A percentile compares a stretch with the other conserved stretches of the same genome.
These are phyloP conservation scores for Vigna mungo DNA, from an alignment of 306 rosid species.

Conservation along the genomic window DNA sequence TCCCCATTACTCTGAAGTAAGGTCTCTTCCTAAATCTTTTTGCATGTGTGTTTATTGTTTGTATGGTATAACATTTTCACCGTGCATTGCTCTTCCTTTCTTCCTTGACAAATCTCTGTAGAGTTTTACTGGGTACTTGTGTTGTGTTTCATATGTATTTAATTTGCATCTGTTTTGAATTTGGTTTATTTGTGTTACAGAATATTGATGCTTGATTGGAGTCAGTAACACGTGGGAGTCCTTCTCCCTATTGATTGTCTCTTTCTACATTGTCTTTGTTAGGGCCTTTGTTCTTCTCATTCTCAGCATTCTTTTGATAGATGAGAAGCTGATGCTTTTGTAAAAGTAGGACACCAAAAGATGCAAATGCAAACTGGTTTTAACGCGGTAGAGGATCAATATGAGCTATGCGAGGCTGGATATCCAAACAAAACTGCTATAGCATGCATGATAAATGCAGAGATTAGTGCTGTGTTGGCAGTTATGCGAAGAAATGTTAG, in stretches of 20 bases:
- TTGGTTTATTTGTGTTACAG: conserved; percentile 15
- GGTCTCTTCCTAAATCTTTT: conserved; percentile 15
- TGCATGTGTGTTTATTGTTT: conserved; percentile 28
- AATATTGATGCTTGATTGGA: conserved; percentile 4
- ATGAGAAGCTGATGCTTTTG: conserved; percentile 35
- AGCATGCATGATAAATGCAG: conserved; percentile 90
- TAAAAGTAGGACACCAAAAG: conserved; percentile 69
- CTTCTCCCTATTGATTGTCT: conserved; percentile 14
- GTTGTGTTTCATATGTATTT: conserved; percentile 23
- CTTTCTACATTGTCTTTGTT: conserved; percentile 11
- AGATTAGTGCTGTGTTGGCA: conserved; percentile 86
- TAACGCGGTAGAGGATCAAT: conserved; percentile 70
- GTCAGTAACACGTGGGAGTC: conserved; percentile 7
- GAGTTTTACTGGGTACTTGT: background rate
- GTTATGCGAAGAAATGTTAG: conserved; percentile 95
- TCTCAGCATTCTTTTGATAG: conserved; percentile 28
- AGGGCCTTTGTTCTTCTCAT: conserved; percentile 29
- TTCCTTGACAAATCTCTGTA: conserved; percentile 4
- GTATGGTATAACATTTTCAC: conserved; percentile 31
- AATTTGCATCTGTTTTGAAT: conserved; percentile 12
- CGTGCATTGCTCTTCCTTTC: background rate
- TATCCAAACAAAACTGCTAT: conserved; percentile 62
- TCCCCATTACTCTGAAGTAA: background rate
- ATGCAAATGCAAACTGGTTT: conserved; percentile 58
- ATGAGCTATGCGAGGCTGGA: conserved; percentile 54